phyloP scores from a whole-genome alignment of 2,329 filamentous ascomycete genomes.

The Dactylonectria estremocensis region DNA sequence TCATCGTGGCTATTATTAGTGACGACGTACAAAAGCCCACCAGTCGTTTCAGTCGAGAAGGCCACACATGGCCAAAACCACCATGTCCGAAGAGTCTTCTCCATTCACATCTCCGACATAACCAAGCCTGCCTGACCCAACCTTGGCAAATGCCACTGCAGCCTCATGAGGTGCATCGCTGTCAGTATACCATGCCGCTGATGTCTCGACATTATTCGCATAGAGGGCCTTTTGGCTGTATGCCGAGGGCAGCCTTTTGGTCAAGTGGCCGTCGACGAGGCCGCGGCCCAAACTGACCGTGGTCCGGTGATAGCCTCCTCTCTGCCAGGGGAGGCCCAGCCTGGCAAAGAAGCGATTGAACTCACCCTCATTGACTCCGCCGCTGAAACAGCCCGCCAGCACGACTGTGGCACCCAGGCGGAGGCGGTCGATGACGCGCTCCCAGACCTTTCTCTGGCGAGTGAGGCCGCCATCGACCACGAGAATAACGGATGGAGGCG shows the following conservation, averaged over 20 bases:
- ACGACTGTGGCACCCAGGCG: constrained; percentile 26
- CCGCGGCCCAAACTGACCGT: constrained; percentile 1
- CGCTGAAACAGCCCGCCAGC: constrained; percentile 21
- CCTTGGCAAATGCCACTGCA: constrained; percentile 23
- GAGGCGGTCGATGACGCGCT: constrained; percentile 24
- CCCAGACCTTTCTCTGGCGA: constrained; percentile 14
- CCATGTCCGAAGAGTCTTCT: background rate
- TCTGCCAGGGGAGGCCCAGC: constrained; percentile 32
- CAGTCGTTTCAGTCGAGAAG: constrained; percentile 17
- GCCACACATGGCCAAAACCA: constrained; percentile 30
- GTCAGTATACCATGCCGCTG: constrained; percentile 22
- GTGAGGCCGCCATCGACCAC: constrained; percentile 19
- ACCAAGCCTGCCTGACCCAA: constrained; percentile 25
- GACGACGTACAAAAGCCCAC: too few species aligned
- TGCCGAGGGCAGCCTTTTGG: background rate
- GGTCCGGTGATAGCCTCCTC: constrained; percentile 12
- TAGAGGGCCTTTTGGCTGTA: constrained; percentile 27
- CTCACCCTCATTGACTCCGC: constrained; percentile 1
- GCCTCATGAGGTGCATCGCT: constrained; percentile 6
- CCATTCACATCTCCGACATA: constrained; percentile 33
- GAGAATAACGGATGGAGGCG: constrained; percentile 25
- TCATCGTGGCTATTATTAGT: too few species aligned
- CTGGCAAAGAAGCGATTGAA: constrained; percentile 29
- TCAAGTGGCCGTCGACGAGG: background rate
- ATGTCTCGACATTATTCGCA: background rate